Evolutionary conservation across 352 stramenopile genomes (phyloP).

Genomic region (Phytophthora rubi): DNA sequence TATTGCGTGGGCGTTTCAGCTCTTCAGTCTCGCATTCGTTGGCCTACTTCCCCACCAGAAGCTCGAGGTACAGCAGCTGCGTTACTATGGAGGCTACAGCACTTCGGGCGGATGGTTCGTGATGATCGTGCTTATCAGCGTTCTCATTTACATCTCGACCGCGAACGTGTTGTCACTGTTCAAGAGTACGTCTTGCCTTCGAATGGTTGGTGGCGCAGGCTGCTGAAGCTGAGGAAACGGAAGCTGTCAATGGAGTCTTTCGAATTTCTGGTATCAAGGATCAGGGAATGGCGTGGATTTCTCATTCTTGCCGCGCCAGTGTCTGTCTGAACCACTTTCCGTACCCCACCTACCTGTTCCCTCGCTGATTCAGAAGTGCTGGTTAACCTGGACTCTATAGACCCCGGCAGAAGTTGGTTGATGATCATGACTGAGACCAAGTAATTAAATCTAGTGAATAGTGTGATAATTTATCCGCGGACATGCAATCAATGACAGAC

Average conservation of each 20-base stretch:
- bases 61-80: conserved; percentile 68
- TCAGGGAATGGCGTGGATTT: too few relatives aligned
- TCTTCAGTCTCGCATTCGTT: conserved; percentile 49
- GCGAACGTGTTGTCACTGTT: conserved; percentile 56
- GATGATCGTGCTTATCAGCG: conserved; percentile 36
- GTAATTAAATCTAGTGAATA: background rate
- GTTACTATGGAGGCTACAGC: conserved; percentile 69
- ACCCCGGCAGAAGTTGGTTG: background rate
- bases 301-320: too few relatives aligned
- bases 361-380: too few relatives aligned
- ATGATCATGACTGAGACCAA: background rate
- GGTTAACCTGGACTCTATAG: too few relatives aligned
- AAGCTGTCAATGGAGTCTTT: background rate
- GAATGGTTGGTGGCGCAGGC: conserved; percentile 62
- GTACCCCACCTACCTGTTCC: too few relatives aligned
- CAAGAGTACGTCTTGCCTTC: conserved; percentile 65
- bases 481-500: background rate
- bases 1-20: conserved; percentile 55
- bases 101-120: conserved; percentile 49
- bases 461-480: background rate
- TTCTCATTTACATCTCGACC: conserved; percentile 51
- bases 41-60: conserved; percentile 62
- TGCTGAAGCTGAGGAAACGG: conserved; percentile 31
- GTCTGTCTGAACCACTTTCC: too few relatives aligned
- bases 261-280: background rate